A percentile compares a stretch with the other conserved stretches of the same genome.
phyloP scores from a whole-genome alignment of 257 asterid species.

The Penstemon davidsonii region DNA sequence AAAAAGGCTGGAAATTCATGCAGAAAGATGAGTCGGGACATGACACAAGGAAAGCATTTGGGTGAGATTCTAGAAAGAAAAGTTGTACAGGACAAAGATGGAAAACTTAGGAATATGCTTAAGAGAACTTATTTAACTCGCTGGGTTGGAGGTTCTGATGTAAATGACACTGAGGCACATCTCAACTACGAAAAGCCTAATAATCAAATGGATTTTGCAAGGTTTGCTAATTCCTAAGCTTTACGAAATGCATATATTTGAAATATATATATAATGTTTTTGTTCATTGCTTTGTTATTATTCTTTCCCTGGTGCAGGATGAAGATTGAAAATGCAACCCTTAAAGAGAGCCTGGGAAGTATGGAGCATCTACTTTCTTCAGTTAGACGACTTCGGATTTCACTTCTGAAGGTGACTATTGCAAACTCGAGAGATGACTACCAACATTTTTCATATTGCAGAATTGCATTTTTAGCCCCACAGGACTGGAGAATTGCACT shows the following conservation, averaged over 20 bases:
- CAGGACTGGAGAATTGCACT: no score
- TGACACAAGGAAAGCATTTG: constrained; percentile 39
- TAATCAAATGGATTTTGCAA: constrained; percentile 61
- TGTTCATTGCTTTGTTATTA: constrained; percentile 5
- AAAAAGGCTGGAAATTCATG: constrained; percentile 23
- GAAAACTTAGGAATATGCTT: constrained; percentile 65
- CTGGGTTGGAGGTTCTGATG: constrained; percentile 71
- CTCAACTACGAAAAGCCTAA: constrained; percentile 43
- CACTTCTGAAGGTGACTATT: constrained; percentile 67
- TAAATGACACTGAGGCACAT: constrained; percentile 41
- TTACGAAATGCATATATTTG: no score
- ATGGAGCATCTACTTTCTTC: constrained; percentile 91
- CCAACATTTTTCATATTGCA: not conserved
- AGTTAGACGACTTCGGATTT: constrained; percentile 63
- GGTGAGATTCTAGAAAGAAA: constrained; percentile 41
- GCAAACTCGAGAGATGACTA: not conserved
- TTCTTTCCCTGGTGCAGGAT: constrained; percentile 52
- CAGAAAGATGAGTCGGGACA: constrained; percentile 48
- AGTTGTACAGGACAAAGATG: constrained; percentile 64
- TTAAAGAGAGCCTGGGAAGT: constrained; percentile 87
- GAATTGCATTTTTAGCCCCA: no score
- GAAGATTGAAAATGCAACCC: constrained; percentile 91
- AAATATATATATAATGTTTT: not conserved
- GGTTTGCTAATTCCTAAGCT: constrained; percentile 37
- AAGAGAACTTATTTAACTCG: constrained; percentile 63